A percentile compares a stretch with the other conserved stretches of the same genome.
These are phyloP conservation scores for Acorus gramineus DNA, from an alignment of 106 monocot genomes.

Conservation along the genomic window DNA sequence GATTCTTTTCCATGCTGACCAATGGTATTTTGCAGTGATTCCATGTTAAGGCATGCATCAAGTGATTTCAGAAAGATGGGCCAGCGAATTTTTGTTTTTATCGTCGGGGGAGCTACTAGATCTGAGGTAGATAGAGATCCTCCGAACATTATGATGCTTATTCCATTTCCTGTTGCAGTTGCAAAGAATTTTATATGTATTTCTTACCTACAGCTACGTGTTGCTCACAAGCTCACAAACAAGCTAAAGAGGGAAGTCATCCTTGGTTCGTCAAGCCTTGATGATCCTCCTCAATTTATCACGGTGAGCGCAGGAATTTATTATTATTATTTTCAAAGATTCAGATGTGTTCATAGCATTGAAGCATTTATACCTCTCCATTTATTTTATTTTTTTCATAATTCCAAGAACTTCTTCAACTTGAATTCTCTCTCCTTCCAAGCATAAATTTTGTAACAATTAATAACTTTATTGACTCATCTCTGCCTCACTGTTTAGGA, in stretches of 20 bases:
- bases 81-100: slow-evolving; percentile 62
- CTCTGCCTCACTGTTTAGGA: too few relatives aligned
- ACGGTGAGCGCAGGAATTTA: not conserved
- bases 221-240: slow-evolving; percentile 28
- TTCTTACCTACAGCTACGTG: slow-evolving; percentile 46
- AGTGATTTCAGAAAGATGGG: slow-evolving; percentile 67
- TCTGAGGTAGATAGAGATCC: slow-evolving; percentile 38
- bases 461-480: too few relatives aligned
- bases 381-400: too few relatives aligned
- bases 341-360: too few relatives aligned
- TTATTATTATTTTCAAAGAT: too few relatives aligned
- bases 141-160: not conserved
- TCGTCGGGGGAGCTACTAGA: slow-evolving; percentile 68
- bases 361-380: too few relatives aligned
- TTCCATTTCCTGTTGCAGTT: not conserved
- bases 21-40: slow-evolving; percentile 33
- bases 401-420: too few relatives aligned
- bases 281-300: slow-evolving; percentile 43
- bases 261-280: slow-evolving; percentile 37
- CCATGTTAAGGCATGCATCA: slow-evolving; percentile 39
- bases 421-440: too few relatives aligned
- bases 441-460: too few relatives aligned
- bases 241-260: slow-evolving; percentile 44
- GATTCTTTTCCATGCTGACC: not conserved
- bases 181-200: not conserved